Percentiles rank a stretch among this genome's conserved stretches.
phyloP scores from a whole-genome alignment of 1,284 basidiomycete species.

The Thecaphora frezii region DNA sequence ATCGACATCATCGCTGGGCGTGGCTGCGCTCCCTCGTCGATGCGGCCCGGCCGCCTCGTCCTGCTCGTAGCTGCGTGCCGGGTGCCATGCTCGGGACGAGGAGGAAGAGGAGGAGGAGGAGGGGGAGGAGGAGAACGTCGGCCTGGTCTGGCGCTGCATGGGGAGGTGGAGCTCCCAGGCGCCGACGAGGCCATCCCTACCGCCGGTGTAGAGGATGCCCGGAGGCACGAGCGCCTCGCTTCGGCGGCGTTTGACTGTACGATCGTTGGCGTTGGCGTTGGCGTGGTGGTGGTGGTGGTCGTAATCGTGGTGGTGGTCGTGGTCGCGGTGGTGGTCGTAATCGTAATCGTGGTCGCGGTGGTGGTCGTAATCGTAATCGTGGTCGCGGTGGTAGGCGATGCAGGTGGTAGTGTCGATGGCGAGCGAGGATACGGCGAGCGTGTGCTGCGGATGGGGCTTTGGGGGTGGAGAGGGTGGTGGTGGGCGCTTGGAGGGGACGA shows the following conservation, averaged over 20 bases:
- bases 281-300: too few species aligned
- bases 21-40: conserved; percentile 16
- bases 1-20: conserved; percentile 11
- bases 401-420: conserved; percentile 47
- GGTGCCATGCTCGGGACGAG: too few species aligned
- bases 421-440: conserved; percentile 51
- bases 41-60: conserved; percentile 6
- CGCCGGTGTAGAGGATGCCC: conserved; percentile 90
- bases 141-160: conserved; percentile 61
- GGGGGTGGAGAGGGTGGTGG: neutral
- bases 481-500: conserved; percentile 9
- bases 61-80: conserved; percentile 6
- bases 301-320: too few species aligned
- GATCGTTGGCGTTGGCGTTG: too few species aligned
- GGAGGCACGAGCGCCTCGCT: conserved; percentile 64
- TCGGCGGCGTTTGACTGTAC: neutral
- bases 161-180: conserved; percentile 84
- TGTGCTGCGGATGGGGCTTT: conserved; percentile 41
- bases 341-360: too few species aligned
- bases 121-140: neutral
- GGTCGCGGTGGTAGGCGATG: conserved; percentile 11
- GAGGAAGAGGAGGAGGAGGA: too few species aligned
- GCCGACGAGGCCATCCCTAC: conserved; percentile 85
- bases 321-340: too few species aligned
- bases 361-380: conserved; percentile 7